These are phyloP conservation scores for Fibroporia radiculosa DNA, from an alignment of 768 basidiomycete species.

Conservation along the genomic window DNA sequence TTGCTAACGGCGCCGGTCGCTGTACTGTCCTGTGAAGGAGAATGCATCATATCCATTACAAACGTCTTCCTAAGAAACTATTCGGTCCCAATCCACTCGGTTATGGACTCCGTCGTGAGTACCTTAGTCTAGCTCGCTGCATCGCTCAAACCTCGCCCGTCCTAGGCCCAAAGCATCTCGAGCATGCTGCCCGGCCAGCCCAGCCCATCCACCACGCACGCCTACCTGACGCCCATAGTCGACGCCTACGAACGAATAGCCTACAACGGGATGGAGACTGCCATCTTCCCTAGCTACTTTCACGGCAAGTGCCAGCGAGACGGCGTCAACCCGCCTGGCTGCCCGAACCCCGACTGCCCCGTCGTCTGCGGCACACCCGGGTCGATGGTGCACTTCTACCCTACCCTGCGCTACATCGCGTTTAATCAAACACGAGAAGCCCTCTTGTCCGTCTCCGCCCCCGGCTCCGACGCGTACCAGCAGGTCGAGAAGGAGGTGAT, in stretches of 20 bases:
- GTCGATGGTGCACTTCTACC: conserved; percentile 64
- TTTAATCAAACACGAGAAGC: conserved; percentile 34
- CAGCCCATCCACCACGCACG: conserved; percentile 12
- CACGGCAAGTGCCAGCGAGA: conserved; percentile 64
- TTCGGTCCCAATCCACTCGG: conserved; percentile 29
- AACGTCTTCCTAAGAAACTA: conserved; percentile 48
- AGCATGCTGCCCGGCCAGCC: conserved; percentile 25
- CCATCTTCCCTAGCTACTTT: conserved; percentile 66
- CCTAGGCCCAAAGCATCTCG: conserved; percentile 30
- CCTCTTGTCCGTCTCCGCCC: conserved; percentile 27
- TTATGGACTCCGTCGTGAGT: conserved; percentile 38
- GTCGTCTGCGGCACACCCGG: conserved; percentile 80
- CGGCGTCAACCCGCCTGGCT: conserved; percentile 55
- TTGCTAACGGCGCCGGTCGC: conserved; percentile 25
- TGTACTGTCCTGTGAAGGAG: conserved; percentile 58
- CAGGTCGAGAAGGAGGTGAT: conserved; percentile 35
- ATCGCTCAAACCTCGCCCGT: conserved; percentile 10
- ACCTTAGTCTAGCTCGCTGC: neutral
- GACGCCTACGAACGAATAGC: conserved; percentile 37
- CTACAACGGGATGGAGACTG: conserved; percentile 37
- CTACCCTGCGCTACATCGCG: conserved; percentile 39
- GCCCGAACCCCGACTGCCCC: conserved; percentile 74
- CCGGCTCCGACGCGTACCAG: conserved; percentile 34
- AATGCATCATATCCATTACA: conserved; percentile 57
- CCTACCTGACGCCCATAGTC: conserved; percentile 40